Percentiles rank a stretch among this genome's conserved stretches.
phyloP scores from a whole-genome alignment of 805 yeast species.

The Myxozyma mucilagina region DNA sequence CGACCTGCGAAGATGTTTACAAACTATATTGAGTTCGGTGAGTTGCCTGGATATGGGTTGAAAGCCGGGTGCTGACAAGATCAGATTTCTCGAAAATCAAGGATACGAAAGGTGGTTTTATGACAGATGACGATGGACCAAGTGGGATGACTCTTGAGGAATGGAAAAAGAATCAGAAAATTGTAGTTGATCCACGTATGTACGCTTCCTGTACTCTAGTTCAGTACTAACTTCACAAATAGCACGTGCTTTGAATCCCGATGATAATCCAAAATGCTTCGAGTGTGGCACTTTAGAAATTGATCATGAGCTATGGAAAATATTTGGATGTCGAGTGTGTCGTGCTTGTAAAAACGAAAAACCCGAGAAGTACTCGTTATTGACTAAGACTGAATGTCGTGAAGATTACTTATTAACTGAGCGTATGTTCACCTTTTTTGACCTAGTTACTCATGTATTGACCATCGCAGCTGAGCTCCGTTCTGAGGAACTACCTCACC shows the following conservation, averaged over 20 bases:
- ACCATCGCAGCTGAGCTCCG: constrained; percentile 59
- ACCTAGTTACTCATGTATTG: background rate
- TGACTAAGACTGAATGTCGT: constrained; percentile 93
- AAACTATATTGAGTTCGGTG: constrained; percentile 45
- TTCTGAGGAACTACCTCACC: constrained; percentile 69
- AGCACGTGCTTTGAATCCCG: constrained; percentile 69
- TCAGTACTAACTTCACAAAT: constrained; percentile 34
- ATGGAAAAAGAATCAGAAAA: constrained; percentile 55
- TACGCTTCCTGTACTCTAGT: background rate
- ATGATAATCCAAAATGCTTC: constrained; percentile 73
- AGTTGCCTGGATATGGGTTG: background rate
- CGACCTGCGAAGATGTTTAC: constrained; percentile 37
- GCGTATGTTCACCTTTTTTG: constrained; percentile 37
- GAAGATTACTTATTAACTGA: constrained; percentile 93
- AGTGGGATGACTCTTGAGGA: constrained; percentile 48
- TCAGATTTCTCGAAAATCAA: constrained; percentile 88
- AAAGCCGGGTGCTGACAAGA: background rate
- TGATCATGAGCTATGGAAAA: constrained; percentile 66
- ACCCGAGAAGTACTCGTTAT: constrained; percentile 85
- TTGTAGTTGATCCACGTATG: constrained; percentile 28
- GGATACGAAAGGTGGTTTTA: constrained; percentile 84
- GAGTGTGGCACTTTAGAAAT: constrained; percentile 77
- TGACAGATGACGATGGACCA: constrained; percentile 48
- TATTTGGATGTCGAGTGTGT: constrained; percentile 79
- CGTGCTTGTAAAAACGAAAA: constrained; percentile 65